These are phyloP conservation scores for Alternaria sp. DNA, from an alignment of 2,329 filamentous ascomycete species.

Conservation along the genomic window DNA sequence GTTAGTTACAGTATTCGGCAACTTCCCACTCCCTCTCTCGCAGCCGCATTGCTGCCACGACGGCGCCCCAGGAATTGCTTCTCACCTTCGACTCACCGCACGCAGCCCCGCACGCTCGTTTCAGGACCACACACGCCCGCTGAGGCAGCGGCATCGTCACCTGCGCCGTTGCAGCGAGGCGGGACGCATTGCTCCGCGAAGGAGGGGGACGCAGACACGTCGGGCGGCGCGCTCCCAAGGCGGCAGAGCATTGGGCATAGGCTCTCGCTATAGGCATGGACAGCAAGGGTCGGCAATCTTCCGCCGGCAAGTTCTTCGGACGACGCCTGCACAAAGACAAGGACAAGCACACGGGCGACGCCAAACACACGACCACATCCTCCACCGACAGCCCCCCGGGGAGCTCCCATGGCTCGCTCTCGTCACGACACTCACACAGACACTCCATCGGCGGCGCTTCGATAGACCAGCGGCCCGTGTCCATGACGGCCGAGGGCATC, in stretches of 20 bases:
- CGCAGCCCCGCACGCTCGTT: slow-evolving; percentile 22
- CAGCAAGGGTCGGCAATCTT: slow-evolving; percentile 83
- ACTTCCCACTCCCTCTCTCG: slow-evolving; percentile 22
- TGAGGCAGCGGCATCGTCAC: neutral
- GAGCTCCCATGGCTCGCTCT: slow-evolving; percentile 69
- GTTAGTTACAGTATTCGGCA: slow-evolving; percentile 18
- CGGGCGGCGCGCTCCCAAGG: slow-evolving; percentile 15
- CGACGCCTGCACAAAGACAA: slow-evolving; percentile 78
- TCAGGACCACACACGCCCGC: slow-evolving; percentile 5
- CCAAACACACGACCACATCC: slow-evolving; percentile 59
- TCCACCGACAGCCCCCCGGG: slow-evolving; percentile 66
- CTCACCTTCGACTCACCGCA: neutral
- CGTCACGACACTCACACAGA: slow-evolving; percentile 70
- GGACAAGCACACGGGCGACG: slow-evolving; percentile 25
- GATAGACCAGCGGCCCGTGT: slow-evolving; percentile 67
- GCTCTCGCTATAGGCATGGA: slow-evolving; percentile 51
- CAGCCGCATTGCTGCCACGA: slow-evolving; percentile 19
- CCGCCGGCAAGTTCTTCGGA: slow-evolving; percentile 84
- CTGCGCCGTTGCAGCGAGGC: neutral
- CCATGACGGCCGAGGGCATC: slow-evolving; percentile 67
- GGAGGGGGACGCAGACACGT: slow-evolving; percentile 13
- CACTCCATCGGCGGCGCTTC: slow-evolving; percentile 59
- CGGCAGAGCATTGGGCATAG: slow-evolving; percentile 19
- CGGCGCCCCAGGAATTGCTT: slow-evolving; percentile 5
- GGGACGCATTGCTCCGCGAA: neutral